Percentiles rank a stretch among this genome's conserved stretches.
These are phyloP conservation scores for Boletus fagicola DNA, from an alignment of 768 basidiomycete species.

Conservation along the genomic window DNA sequence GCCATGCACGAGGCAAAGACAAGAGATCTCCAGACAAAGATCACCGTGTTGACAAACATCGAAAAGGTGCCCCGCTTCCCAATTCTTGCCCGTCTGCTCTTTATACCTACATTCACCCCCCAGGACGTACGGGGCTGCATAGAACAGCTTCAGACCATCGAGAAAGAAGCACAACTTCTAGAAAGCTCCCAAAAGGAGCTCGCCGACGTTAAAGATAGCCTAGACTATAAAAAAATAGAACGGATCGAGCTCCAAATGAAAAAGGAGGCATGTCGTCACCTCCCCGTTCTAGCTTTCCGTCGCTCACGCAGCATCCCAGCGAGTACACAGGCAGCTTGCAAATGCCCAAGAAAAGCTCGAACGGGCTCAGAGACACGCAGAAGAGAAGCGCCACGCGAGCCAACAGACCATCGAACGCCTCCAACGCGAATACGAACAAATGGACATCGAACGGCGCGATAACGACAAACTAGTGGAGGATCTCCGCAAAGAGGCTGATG, in stretches of 20 bases:
- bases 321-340: constrained; percentile 72
- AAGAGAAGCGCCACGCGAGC: constrained; percentile 74
- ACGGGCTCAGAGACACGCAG: constrained; percentile 72
- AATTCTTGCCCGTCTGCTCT: background rate
- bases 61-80: constrained; percentile 60
- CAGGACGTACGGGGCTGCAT: constrained; percentile 71
- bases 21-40: constrained; percentile 73
- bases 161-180: constrained; percentile 63
- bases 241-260: constrained; percentile 63
- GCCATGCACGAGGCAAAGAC: constrained; percentile 68
- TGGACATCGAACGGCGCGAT: constrained; percentile 71
- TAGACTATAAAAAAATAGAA: constrained; percentile 75
- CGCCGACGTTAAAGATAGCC: constrained; percentile 61
- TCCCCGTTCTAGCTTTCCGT: background rate
- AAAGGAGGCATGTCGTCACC: constrained; percentile 52
- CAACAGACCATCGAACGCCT: constrained; percentile 73
- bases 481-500: constrained; percentile 65
- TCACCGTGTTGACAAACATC: constrained; percentile 65
- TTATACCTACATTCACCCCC: background rate
- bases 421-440: constrained; percentile 75
- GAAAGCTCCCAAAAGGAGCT: constrained; percentile 66
- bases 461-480: constrained; percentile 81
- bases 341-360: constrained; percentile 85
- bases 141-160: constrained; percentile 74
- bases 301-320: constrained; percentile 41